These are phyloP conservation scores for Artemisia tridentata DNA, from an alignment of 129 eudicot genomes.

Conservation along the genomic window DNA sequence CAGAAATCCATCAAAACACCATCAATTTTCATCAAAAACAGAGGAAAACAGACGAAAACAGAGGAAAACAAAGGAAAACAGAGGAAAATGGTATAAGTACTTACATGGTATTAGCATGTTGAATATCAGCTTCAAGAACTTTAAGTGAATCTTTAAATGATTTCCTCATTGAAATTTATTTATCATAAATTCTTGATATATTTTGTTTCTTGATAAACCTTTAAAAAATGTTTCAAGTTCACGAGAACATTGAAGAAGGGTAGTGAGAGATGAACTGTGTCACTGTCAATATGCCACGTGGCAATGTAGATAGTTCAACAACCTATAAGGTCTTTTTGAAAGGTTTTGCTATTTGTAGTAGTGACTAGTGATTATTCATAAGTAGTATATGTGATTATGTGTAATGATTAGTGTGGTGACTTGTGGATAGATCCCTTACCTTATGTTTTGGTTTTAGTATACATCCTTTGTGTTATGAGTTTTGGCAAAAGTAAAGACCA, in stretches of 20 bases:
- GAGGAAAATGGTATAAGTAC: background rate
- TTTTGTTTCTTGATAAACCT: constrained; percentile 8
- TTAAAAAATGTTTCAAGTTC: constrained; percentile 2
- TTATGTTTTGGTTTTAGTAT: background rate
- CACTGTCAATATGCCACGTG: constrained; percentile 44
- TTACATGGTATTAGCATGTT: constrained; percentile 77
- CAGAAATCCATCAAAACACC: background rate
- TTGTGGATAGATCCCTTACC: constrained; percentile 23
- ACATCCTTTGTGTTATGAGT: background rate
- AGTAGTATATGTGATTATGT: constrained; percentile 2
- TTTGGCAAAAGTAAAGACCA: background rate
- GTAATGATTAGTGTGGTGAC: background rate
- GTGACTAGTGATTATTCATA: background rate
- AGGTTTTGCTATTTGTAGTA: constrained; percentile 22
- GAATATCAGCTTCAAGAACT: constrained; percentile 80
- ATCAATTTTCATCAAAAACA: background rate
- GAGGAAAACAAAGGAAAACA: background rate
- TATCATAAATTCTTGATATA: constrained; percentile 19
- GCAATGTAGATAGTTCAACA: constrained; percentile 18
- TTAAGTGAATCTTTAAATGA: constrained; percentile 78
- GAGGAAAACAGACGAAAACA: background rate
- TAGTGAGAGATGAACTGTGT: constrained; percentile 28
- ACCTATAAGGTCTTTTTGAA: constrained; percentile 11
- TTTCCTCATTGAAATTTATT: constrained; percentile 37
- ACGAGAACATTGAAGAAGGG: constrained; percentile 18